A percentile compares a stretch with the other conserved stretches of the same genome.
These are phyloP conservation scores for Tuber calosporum DNA, from an alignment of 495 filamentous ascomycete genomes.

Conservation along the genomic window DNA sequence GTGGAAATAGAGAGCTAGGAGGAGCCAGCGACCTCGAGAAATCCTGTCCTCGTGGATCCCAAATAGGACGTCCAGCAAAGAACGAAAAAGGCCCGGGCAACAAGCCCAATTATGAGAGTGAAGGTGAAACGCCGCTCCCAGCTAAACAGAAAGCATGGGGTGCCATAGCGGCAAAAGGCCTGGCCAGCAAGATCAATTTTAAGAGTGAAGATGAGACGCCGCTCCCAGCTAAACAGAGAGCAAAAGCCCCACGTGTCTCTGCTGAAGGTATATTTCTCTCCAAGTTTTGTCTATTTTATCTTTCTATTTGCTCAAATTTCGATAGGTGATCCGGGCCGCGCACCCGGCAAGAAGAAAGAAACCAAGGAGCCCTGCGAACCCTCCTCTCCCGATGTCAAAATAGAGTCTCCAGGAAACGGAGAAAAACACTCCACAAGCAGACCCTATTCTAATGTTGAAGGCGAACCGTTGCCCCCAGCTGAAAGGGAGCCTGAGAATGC, in stretches of 20 bases:
- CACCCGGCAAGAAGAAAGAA: background rate
- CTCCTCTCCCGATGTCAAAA: background rate
- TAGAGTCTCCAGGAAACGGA: background rate
- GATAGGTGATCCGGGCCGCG: background rate
- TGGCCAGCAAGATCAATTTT: background rate
- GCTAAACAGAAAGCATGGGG: background rate
- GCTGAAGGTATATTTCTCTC: background rate
- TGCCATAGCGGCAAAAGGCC: too few species aligned
- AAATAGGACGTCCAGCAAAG: background rate
- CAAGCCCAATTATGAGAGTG: background rate
- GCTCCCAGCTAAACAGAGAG: background rate
- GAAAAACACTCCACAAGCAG: too few species aligned
- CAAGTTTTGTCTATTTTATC: background rate
- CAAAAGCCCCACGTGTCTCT: background rate
- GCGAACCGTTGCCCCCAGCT: background rate
- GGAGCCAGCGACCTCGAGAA: background rate
- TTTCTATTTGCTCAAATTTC: background rate
- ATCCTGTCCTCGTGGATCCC: background rate
- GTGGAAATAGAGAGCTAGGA: background rate
- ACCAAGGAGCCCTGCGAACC: background rate
- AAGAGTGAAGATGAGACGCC: background rate
- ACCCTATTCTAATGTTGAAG: background rate
- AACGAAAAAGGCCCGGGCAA: background rate
- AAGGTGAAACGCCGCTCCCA: background rate
- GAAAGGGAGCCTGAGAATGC: too few species aligned